phyloP scores from a whole-genome alignment of 2,329 filamentous ascomycete genomes.

The Fusarium humuli region DNA sequence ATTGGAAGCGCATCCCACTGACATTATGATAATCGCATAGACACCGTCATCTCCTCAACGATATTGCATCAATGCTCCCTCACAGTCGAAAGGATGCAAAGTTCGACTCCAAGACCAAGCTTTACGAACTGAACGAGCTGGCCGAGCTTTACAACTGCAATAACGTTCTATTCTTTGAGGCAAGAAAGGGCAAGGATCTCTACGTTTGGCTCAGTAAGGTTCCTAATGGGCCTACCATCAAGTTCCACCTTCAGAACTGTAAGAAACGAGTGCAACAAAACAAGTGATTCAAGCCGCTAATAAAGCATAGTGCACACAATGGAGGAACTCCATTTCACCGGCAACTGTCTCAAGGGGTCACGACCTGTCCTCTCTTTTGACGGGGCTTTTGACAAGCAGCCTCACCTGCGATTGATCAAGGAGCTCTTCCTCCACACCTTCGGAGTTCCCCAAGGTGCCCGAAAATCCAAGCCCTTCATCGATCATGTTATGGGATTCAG shows the following conservation, averaged over 20 bases:
- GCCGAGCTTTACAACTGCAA: constrained; percentile 89
- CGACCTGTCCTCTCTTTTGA: constrained; percentile 94
- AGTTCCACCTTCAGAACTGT: constrained; percentile 83
- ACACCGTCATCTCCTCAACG: constrained; percentile 92
- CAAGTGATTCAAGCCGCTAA: constrained; percentile 38
- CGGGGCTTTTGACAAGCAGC: constrained; percentile 81
- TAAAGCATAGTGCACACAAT: constrained; percentile 82
- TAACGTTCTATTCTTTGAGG: constrained; percentile 95
- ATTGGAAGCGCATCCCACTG: constrained; percentile 31
- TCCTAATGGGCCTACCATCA: constrained; percentile 73
- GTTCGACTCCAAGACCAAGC: constrained; percentile 94
- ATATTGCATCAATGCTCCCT: constrained; percentile 87
- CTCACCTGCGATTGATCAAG: constrained; percentile 85
- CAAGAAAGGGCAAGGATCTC: constrained; percentile 91
- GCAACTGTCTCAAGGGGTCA: constrained; percentile 95
- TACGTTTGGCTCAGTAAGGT: constrained; percentile 95
- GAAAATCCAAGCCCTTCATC: constrained; percentile 94
- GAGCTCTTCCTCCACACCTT: constrained; percentile 92
- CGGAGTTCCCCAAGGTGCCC: constrained; percentile 87
- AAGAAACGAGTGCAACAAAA: constrained; percentile 41
- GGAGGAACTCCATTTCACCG: constrained; percentile 96
- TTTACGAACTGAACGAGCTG: constrained; percentile 82
- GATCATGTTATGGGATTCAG: constrained; percentile 96
- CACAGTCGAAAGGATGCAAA: constrained; percentile 96
- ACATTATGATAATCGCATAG: constrained; percentile 57